These are phyloP conservation scores for Ensete ventricosum DNA, from an alignment of 176 grass and related monocot species.

Conservation along the genomic window DNA sequence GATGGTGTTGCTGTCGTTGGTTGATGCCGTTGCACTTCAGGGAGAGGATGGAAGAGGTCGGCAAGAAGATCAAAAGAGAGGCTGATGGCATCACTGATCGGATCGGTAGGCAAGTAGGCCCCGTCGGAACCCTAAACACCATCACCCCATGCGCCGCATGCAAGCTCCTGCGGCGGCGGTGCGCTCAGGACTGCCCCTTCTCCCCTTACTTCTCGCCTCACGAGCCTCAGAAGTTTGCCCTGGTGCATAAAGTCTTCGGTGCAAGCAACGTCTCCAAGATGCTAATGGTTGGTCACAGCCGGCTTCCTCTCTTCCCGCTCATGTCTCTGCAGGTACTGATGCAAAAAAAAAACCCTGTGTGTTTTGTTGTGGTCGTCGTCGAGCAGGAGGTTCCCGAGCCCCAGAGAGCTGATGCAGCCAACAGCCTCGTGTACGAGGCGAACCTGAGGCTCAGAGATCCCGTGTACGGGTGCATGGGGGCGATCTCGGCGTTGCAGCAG, in stretches of 20 bases:
- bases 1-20: background rate
- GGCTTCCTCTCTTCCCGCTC: background rate
- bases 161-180: conserved; percentile 83
- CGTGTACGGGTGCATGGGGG: conserved; percentile 87
- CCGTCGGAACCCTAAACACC: conserved; percentile 37
- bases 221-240: conserved; percentile 78
- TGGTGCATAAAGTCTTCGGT: conserved; percentile 87
- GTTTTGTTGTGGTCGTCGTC: background rate
- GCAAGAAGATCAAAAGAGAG: conserved; percentile 74
- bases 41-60: conserved; percentile 69
- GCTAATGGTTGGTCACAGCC: conserved; percentile 45
- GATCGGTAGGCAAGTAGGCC: conserved; percentile 22
- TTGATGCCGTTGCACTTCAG: conserved; percentile 16
- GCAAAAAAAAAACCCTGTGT: background rate
- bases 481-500: conserved; percentile 59
- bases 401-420: conserved; percentile 71
- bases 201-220: conserved; percentile 82
- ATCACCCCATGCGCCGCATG: conserved; percentile 75
- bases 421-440: conserved; percentile 90
- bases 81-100: conserved; percentile 21
- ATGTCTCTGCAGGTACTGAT: background rate
- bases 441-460: conserved; percentile 68
- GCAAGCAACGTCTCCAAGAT: conserved; percentile 97
- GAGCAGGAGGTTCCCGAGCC: conserved; percentile 62
- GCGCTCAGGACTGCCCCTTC: conserved; percentile 82